phyloP scores from a whole-genome alignment of 805 yeast genomes.

The Tetrapisispora taiwanensis region DNA sequence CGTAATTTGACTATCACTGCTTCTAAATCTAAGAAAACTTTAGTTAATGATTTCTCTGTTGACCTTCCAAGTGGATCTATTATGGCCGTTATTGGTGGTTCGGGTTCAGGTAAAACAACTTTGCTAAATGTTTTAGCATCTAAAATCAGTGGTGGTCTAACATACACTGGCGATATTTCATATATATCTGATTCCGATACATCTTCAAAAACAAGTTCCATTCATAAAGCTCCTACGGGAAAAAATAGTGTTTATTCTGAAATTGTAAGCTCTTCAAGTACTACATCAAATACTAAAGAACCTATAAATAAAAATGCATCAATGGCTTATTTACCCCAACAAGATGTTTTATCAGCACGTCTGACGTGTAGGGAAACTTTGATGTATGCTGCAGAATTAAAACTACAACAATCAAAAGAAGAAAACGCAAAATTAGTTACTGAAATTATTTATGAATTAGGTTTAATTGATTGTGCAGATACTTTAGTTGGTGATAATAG shows the following conservation, averaged over 20 bases:
- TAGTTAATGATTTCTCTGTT: conserved; percentile 45
- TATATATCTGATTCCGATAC: conserved; percentile 14
- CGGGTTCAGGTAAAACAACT: conserved; percentile 83
- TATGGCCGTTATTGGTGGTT: conserved; percentile 78
- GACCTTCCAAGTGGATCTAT: conserved; percentile 51
- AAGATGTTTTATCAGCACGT: conserved; percentile 61
- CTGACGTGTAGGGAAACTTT: conserved; percentile 66
- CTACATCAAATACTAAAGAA: background rate
- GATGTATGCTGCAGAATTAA: conserved; percentile 58
- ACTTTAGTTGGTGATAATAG: conserved; percentile 48
- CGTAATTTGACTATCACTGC: conserved; percentile 20
- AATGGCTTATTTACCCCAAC: conserved; percentile 60
- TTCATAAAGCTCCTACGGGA: background rate
- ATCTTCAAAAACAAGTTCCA: too few species aligned
- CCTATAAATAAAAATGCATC: conserved; percentile 7
- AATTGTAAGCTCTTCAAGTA: background rate
- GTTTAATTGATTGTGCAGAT: conserved; percentile 52
- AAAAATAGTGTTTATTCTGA: background rate
- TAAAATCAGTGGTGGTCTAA: conserved; percentile 34
- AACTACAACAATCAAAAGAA: conserved; percentile 38
- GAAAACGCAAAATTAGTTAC: conserved; percentile 45
- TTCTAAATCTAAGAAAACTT: conserved; percentile 26
- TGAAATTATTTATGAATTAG: conserved; percentile 52
- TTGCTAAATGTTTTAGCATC: conserved; percentile 56
- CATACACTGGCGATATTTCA: conserved; percentile 35